Evolutionary conservation across 2,329 filamentous ascomycete genomes (phyloP).

Genomic region (Pseudocercospora macadamiae): DNA sequence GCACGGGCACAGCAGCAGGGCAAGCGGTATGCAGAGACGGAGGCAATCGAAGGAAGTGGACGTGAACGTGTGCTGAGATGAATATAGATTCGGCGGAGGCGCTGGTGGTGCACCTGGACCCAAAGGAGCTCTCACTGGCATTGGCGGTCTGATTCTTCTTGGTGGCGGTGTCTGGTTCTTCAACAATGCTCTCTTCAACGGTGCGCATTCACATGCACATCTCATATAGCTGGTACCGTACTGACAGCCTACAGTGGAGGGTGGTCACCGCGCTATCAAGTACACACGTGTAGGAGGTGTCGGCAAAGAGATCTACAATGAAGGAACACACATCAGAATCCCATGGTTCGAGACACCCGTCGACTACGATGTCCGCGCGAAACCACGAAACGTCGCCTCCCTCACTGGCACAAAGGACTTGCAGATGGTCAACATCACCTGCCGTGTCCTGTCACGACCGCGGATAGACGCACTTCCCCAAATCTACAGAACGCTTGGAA

Average conservation of each 20-base stretch:
- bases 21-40: constrained; percentile 38
- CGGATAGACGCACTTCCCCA: constrained; percentile 86
- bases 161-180: constrained; percentile 58
- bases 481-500: constrained; percentile 94
- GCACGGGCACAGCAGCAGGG: constrained; percentile 52
- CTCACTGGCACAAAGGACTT: constrained; percentile 98
- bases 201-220: constrained; percentile 43
- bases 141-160: constrained; percentile 57
- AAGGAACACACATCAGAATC: constrained; percentile 94
- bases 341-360: constrained; percentile 98
- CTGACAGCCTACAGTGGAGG: constrained; percentile 66
- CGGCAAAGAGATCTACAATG: constrained; percentile 90
- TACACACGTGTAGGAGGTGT: constrained; percentile 89
- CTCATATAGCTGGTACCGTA: neutral
- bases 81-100: constrained; percentile 49
- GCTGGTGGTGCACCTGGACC: constrained; percentile 53
- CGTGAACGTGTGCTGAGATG: constrained; percentile 23
- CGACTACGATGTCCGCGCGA: constrained; percentile 95
- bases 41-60: constrained; percentile 1
- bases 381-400: constrained; percentile 93
- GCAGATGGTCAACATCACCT: constrained; percentile 99
- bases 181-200: constrained; percentile 71
- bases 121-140: constrained; percentile 57
- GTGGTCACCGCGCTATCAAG: constrained; percentile 98
- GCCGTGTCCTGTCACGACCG: constrained; percentile 93